These are phyloP conservation scores for Puccinia triticina DNA, from an alignment of 1,284 basidiomycete genomes.

Conservation along the genomic window DNA sequence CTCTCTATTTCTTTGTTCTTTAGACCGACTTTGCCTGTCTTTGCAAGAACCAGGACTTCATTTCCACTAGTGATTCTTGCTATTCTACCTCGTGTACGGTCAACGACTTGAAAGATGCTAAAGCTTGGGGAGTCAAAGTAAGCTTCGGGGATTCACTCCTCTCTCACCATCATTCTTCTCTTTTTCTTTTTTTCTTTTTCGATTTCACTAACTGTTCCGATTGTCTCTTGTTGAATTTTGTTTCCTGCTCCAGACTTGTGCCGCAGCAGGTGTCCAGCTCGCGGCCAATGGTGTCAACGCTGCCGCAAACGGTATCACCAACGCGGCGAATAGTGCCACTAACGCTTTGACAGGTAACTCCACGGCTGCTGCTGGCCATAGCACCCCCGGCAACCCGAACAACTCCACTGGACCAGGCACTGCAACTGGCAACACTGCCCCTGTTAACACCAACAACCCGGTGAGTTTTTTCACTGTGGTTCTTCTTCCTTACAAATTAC, in stretches of 20 bases:
- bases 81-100: background rate
- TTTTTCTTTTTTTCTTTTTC: too few species aligned
- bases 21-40: slow-evolving; percentile 45
- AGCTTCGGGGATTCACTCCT: background rate
- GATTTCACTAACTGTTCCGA: too few species aligned
- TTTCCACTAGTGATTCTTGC: background rate
- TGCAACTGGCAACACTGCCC: background rate
- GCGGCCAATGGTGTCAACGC: background rate
- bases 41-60: slow-evolving; percentile 32
- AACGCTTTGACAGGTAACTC: background rate
- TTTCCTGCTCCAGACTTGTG: background rate
- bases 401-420: background rate
- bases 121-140: slow-evolving; percentile 23
- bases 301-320: background rate
- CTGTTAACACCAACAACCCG: background rate
- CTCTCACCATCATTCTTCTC: background rate
- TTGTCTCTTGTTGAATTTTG: too few species aligned
- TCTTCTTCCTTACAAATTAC: background rate
- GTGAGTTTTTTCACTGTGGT: background rate
- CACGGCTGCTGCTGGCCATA: background rate
- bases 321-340: background rate
- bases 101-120: background rate
- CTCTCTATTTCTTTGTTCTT: background rate
- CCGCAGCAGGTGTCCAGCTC: slow-evolving; percentile 8
- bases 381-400: background rate